Conservation (phyloP, 345 rosid species). For the Gossypium thurberi region DNA sequence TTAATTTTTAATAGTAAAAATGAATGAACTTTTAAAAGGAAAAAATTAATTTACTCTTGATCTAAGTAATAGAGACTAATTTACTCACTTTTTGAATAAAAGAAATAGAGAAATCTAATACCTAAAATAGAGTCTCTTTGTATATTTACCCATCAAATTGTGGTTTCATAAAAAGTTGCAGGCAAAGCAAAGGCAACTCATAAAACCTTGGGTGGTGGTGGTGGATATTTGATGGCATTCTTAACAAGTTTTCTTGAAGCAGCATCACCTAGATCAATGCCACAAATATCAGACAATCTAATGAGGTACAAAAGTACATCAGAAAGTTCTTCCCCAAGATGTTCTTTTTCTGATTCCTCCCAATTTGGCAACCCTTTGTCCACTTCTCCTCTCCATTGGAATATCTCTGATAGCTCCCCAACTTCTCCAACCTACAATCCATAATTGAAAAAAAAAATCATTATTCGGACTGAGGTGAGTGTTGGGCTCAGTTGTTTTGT, state of each 20-base stretch:
- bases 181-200: background rate
- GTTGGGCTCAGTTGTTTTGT: background rate
- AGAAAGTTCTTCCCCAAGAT: conserved; percentile 45
- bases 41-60: no score
- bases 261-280: conserved; percentile 41
- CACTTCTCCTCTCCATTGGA: conserved; percentile 56
- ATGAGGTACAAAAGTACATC: conserved; percentile 47
- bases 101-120: no score
- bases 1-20: no score
- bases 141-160: background rate
- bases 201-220: conserved; percentile 6
- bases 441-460: background rate
- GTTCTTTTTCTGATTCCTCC: conserved; percentile 39
- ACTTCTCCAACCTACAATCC: conserved; percentile 39
- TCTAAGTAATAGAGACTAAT: no score
- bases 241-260: conserved; percentile 34
- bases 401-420: conserved; percentile 36
- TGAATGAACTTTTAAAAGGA: accelerated
- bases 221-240: conserved; percentile 42
- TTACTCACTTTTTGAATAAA: no score
- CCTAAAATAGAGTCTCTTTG: no score
- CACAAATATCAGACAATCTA: conserved; percentile 42
- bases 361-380: conserved; percentile 40
- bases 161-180: no score
- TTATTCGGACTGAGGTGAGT: background rate